Percentiles rank a stretch among this genome's conserved stretches.
phyloP scores from a whole-genome alignment of 495 filamentous ascomycete species.

The Talaromyces adpressus region DNA sequence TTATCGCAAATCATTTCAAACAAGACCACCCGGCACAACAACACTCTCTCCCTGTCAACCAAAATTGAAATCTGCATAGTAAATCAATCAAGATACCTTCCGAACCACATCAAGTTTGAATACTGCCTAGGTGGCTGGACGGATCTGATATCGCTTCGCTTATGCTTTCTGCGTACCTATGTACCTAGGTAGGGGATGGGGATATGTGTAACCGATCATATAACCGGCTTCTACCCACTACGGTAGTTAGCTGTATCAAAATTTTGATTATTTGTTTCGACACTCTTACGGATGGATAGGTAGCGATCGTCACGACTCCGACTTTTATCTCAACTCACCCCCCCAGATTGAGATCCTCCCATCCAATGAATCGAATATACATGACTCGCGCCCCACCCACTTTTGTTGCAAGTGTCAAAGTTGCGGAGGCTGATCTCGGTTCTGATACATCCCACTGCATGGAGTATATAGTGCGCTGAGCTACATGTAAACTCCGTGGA shows the following conservation, averaged over 20 bases:
- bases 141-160: not conserved
- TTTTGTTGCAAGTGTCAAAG: not conserved
- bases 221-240: no score
- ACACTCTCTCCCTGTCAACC: not conserved
- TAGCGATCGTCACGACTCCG: no score
- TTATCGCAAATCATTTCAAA: not conserved
- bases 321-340: not conserved
- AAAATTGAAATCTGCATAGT: not conserved
- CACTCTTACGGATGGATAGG: no score
- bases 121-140: not conserved
- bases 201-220: not conserved
- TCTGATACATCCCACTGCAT: not conserved
- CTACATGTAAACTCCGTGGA: not conserved
- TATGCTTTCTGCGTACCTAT: no score
- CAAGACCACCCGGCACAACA: not conserved
- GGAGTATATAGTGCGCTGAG: not conserved
- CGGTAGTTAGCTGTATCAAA: no score
- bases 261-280: no score
- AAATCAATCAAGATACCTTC: not conserved
- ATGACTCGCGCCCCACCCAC: not conserved
- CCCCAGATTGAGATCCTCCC: not conserved
- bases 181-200: no score
- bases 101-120: not conserved
- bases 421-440: not conserved
- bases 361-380: not conserved